These are phyloP conservation scores for Pseudogymnoascus sp. DNA, from an alignment of 2,329 filamentous ascomycete genomes.

Conservation along the genomic window DNA sequence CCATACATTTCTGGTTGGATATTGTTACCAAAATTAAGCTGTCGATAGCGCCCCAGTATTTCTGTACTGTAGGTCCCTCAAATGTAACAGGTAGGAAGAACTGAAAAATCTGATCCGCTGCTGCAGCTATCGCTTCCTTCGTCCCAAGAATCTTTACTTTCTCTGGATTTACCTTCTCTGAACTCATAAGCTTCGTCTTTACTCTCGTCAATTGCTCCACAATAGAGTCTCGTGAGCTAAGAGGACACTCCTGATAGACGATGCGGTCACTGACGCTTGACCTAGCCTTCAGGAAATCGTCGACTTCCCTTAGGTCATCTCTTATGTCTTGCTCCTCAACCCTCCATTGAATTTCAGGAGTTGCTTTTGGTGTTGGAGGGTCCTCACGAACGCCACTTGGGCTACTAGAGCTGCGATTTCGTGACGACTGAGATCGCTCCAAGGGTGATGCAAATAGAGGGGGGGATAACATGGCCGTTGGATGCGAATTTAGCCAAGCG, in stretches of 20 bases:
- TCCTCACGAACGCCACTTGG: background rate
- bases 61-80: conserved; percentile 32
- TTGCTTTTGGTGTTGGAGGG: background rate
- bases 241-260: conserved; percentile 15
- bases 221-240: conserved; percentile 6
- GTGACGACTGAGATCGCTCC: background rate
- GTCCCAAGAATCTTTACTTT: conserved; percentile 22
- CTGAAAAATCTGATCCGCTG: conserved; percentile 33
- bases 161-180: conserved; percentile 10
- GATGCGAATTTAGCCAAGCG: conserved; percentile 17
- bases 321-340: conserved; percentile 8
- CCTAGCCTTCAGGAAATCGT: conserved; percentile 16
- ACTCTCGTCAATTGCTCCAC: conserved; percentile 10
- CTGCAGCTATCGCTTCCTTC: conserved; percentile 35
- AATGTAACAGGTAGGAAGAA: conserved; percentile 36
- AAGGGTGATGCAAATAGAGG: background rate
- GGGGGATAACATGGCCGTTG: background rate
- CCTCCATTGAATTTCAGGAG: conserved; percentile 1
- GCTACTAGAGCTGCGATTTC: background rate
- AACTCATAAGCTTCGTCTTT: conserved; percentile 4
- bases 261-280: conserved; percentile 16
- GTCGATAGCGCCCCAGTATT: conserved; percentile 39
- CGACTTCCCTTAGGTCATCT: conserved; percentile 16
- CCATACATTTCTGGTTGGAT: background rate
- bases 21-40: conserved; percentile 1